Evolutionary conservation across 331 rosid genomes (phyloP).

Genomic region (Pyrus hybrid): DNA sequence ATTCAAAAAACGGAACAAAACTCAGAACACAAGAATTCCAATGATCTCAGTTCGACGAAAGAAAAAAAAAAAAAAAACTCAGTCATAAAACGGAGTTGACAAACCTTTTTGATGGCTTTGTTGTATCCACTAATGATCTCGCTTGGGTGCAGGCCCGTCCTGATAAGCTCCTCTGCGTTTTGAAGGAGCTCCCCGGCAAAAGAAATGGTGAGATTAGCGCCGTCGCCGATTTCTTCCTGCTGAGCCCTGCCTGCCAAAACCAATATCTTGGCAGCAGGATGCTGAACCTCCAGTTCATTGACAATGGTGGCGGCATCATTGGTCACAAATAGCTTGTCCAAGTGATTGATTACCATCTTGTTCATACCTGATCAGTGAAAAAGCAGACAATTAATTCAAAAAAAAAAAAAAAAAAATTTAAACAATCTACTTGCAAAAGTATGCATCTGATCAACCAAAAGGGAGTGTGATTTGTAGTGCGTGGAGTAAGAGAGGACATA

Average conservation of each 20-base stretch:
- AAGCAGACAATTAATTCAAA: not conserved
- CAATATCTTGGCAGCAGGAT: constrained; percentile 91
- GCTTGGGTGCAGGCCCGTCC: constrained; percentile 90
- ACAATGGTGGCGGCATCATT: constrained; percentile 87
- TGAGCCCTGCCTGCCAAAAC: constrained; percentile 89
- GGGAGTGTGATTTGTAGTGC: not conserved
- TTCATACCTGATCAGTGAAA: constrained; percentile 54
- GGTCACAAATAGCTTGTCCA: constrained; percentile 88
- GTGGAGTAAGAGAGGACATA: constrained; percentile 1
- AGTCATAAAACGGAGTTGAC: not conserved
- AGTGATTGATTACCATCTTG: constrained; percentile 93
- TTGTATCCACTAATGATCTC: constrained; percentile 89
- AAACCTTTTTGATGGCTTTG: constrained; percentile 74
- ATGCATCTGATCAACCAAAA: not conserved
- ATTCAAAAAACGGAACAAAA: not conserved
- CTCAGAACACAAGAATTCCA: not conserved
- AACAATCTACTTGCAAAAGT: not conserved
- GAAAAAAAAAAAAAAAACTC: not conserved
- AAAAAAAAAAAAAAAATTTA: not conserved
- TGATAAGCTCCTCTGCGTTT: constrained; percentile 76
- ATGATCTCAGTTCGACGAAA: not conserved
- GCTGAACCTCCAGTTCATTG: constrained; percentile 89
- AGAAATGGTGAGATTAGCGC: constrained; percentile 84
- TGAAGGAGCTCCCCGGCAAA: constrained; percentile 90
- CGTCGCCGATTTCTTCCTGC: constrained; percentile 89